Evolutionary conservation across 495 filamentous ascomycete species (phyloP), one percentile per base, ranked within the genome.

Genomic region (Penicillium psychrofluorescens): DNA sequence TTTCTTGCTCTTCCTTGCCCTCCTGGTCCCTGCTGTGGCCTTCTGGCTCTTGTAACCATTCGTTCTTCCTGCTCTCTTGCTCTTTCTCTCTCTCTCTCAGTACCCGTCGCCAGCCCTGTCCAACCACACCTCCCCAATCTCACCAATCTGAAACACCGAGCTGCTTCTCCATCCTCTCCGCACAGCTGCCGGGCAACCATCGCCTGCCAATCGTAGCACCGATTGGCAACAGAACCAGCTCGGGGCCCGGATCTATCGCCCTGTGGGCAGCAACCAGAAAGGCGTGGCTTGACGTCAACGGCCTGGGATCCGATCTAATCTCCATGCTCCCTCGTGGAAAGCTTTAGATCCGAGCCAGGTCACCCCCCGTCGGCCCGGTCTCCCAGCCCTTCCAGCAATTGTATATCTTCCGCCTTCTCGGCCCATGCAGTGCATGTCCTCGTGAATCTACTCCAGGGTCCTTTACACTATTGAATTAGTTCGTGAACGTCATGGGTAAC

Each of bases 401-500:
- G 32, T 53, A 58, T 58, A 55, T 53, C 50, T 51, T 31, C 32
- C 41, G 43, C 29, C 37, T 28, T 34, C 11, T 48, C 45, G 32
- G 40, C 40, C 36, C 43, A 53, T 57, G 50, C 41, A 42, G 48
- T 29, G 32, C 44, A 48, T 47, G 46, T 13, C 41, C 12, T 37
- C 27, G 32, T 48, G 35, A 50, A 44, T 33, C 41, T 36, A 35
- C 11, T 11, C 36, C 40, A 39, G 48, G 53, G 37, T 44, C 46
- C 44, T 43, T 29, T 36, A 45, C 43, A 37, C 40, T 44, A 38
- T 35, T 33, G 43, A 38, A 45, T 35, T 40, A 28, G 41, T 46
- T 48, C 11, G 33, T 40, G 53, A 22, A 46, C 61, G 57, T 38
- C 54, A 70, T 70, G 62, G 65, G 65, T 53, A 68, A 62, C 45